These are phyloP conservation scores for Colletotrichum sp. DNA, from an alignment of 2,329 filamentous ascomycete species.

Conservation along the genomic window DNA sequence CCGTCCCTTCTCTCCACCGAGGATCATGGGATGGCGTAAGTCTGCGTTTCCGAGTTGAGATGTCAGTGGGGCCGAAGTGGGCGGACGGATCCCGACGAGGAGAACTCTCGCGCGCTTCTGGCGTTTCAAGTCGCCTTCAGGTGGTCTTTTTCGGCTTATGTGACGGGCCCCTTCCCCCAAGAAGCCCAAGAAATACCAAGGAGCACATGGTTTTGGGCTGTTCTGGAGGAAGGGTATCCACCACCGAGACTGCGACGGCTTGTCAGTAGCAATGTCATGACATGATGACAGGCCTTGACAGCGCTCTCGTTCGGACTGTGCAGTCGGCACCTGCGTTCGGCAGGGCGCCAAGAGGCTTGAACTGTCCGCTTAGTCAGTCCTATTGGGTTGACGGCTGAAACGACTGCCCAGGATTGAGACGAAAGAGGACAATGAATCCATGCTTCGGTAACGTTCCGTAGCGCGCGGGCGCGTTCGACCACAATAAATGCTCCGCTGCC, in stretches of 20 bases:
- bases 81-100: conserved; percentile 4
- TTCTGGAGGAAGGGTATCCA: background rate
- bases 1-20: background rate
- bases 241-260: background rate
- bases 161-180: background rate
- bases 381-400: background rate
- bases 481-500: background rate
- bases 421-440: background rate
- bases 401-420: background rate
- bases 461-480: background rate
- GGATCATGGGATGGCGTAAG: conserved; percentile 15
- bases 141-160: background rate
- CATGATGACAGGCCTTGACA: background rate
- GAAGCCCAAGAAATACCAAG: background rate
- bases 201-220: background rate
- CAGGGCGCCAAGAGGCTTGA: background rate
- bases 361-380: conserved; percentile 1
- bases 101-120: background rate
- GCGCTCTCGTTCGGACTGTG: background rate
- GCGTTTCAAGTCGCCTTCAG: conserved; percentile 15
- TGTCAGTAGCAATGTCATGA: background rate
- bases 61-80: conserved; percentile 9
- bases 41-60: conserved; percentile 14
- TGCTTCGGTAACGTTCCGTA: conserved; percentile 8
- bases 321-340: conserved; percentile 7